Percentiles rank a stretch among this genome's conserved stretches.
These are phyloP conservation scores for Penicillium sp. DNA, from an alignment of 2,329 filamentous ascomycete species.

Conservation along the genomic window DNA sequence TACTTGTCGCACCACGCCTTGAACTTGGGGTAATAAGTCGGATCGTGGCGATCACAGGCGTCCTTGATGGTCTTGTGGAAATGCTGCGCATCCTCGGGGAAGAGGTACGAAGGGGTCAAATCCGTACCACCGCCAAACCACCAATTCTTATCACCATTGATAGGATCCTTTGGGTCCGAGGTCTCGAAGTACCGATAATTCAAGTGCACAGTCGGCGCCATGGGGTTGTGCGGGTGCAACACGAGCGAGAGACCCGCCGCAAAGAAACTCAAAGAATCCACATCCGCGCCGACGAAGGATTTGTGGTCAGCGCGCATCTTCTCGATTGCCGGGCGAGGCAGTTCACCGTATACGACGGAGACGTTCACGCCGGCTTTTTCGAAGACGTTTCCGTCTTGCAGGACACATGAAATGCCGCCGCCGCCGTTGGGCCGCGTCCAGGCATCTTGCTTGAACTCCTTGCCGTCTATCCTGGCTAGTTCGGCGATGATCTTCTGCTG, in stretches of 20 bases:
- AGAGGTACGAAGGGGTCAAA: slow-evolving; percentile 89
- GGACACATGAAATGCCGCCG: slow-evolving; percentile 89
- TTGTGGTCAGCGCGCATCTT: slow-evolving; percentile 97
- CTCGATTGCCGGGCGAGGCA: slow-evolving; percentile 83
- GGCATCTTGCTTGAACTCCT: slow-evolving; percentile 77
- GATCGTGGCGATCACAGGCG: slow-evolving; percentile 90
- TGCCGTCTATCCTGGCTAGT: slow-evolving; percentile 81
- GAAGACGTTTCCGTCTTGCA: slow-evolving; percentile 95
- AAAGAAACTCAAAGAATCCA: slow-evolving; percentile 91
- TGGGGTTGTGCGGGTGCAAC: slow-evolving; percentile 89
- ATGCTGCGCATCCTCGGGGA: slow-evolving; percentile 94
- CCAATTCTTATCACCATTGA: slow-evolving; percentile 72
- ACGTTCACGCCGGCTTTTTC: slow-evolving; percentile 97
- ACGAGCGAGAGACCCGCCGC: slow-evolving; percentile 92
- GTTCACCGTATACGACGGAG: slow-evolving; percentile 88
- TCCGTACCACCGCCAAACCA: slow-evolving; percentile 98
- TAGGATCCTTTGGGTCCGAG: slow-evolving; percentile 75
- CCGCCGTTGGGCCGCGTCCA: slow-evolving; percentile 89
- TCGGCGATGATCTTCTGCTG: slow-evolving; percentile 84
- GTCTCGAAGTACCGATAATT: slow-evolving; percentile 99
- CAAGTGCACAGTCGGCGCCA: slow-evolving; percentile 95
- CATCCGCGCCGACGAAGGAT: slow-evolving; percentile 73
- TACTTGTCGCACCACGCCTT: slow-evolving; percentile 99
- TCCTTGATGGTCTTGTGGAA: slow-evolving; percentile 95
- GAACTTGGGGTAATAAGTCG: slow-evolving; percentile 88